Evolutionary conservation across 2,329 filamentous ascomycete species (phyloP).

Genomic region (Elsinoe fawcettii): DNA sequence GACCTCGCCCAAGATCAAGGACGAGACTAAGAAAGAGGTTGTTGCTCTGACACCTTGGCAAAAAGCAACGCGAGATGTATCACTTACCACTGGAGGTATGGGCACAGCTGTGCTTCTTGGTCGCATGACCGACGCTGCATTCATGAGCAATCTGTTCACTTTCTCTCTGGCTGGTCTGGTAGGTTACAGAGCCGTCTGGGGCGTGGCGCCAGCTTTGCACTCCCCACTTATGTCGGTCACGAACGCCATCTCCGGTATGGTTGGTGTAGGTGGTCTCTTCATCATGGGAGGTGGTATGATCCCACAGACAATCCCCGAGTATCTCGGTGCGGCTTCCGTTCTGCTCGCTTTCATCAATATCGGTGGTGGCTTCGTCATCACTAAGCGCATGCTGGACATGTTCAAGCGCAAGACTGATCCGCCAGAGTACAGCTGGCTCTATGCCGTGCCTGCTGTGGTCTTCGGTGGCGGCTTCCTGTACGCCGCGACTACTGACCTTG

Average conservation of each 20-base stretch:
- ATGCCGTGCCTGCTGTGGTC: slow-evolving; percentile 65
- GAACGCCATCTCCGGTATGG: slow-evolving; percentile 85
- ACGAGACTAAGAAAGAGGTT: slow-evolving; percentile 46
- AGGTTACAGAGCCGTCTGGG: slow-evolving; percentile 84
- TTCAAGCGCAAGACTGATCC: slow-evolving; percentile 80
- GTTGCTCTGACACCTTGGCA: slow-evolving; percentile 75
- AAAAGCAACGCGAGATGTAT: slow-evolving; percentile 67
- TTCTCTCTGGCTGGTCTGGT: slow-evolving; percentile 78
- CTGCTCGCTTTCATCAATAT: slow-evolving; percentile 83
- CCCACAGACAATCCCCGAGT: slow-evolving; percentile 70
- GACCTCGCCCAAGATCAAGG: slow-evolving; percentile 35
- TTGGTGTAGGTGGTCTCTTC: slow-evolving; percentile 80
- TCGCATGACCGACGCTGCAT: slow-evolving; percentile 71
- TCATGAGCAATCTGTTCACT: slow-evolving; percentile 83
- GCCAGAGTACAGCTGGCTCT: slow-evolving; percentile 81
- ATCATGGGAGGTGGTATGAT: slow-evolving; percentile 76
- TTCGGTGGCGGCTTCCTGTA: slow-evolving; percentile 77
- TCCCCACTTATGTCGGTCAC: slow-evolving; percentile 89
- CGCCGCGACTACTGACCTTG: slow-evolving; percentile 71
- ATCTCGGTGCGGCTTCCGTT: slow-evolving; percentile 70
- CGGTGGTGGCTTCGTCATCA: slow-evolving; percentile 82
- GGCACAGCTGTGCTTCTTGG: slow-evolving; percentile 65
- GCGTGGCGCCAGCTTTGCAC: slow-evolving; percentile 73
- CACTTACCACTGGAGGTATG: slow-evolving; percentile 69
- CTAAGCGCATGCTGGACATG: slow-evolving; percentile 90